These are phyloP conservation scores for Rhizophagus sp. DNA, from an alignment of 192 early-diverging fungal genomes.

Conservation along the genomic window DNA sequence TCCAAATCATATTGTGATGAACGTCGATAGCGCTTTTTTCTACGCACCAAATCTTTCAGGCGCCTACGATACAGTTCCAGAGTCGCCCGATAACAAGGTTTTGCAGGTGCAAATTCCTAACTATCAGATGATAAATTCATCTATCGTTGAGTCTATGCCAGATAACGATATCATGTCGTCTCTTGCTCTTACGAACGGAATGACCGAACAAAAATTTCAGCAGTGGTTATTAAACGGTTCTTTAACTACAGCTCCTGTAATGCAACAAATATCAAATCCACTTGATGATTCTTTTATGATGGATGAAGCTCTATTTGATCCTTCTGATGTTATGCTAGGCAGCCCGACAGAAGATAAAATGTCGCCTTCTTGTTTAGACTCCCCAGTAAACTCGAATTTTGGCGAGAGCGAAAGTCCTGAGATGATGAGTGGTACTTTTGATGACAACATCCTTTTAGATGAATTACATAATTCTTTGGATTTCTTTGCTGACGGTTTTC, in stretches of 20 bases:
- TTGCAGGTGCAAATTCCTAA: conserved; percentile 23
- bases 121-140: not conserved
- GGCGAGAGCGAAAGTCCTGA: conserved; percentile 17
- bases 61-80: conserved; percentile 2
- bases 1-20: conserved; percentile 29
- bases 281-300: conserved; percentile 22
- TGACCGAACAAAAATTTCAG: conserved; percentile 21
- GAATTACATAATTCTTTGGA: conserved; percentile 19
- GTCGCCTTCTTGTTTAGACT: conserved; percentile 18
- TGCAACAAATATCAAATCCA: conserved; percentile 5
- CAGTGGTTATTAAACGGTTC: conserved; percentile 20
- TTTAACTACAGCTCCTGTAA: not conserved
- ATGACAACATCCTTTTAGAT: conserved; percentile 14
- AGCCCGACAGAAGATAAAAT: conserved; percentile 23
- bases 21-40: conserved; percentile 24
- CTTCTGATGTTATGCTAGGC: conserved; percentile 23
- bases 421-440: conserved; percentile 12
- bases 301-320: conserved; percentile 13
- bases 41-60: conserved; percentile 5
- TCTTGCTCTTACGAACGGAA: conserved; percentile 16
- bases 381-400: conserved; percentile 22
- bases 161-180: conserved; percentile 29
- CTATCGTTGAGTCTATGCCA: not conserved
- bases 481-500: conserved; percentile 20
- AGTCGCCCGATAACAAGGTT: conserved; percentile 9